phyloP scores from a whole-genome alignment of 345 rosid genomes.

The Syzygium grande region DNA sequence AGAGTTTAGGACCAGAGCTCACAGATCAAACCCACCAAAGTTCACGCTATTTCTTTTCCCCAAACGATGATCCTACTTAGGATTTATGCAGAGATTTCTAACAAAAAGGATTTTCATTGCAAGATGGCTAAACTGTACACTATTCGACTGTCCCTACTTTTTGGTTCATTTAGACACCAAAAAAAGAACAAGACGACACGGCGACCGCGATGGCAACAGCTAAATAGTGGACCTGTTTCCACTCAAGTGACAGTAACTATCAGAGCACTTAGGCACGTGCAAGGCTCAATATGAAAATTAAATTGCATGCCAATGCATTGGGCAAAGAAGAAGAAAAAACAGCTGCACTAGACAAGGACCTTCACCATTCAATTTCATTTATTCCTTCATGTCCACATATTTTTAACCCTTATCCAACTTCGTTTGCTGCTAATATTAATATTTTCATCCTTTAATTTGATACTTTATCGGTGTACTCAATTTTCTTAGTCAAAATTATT shows the following conservation, averaged over 20 bases:
- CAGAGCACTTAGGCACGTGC: neutral
- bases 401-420: neutral
- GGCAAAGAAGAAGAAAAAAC: neutral
- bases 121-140: neutral
- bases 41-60: neutral
- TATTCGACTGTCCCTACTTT: neutral
- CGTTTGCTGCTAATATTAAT: neutral
- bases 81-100: neutral
- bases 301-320: neutral
- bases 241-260: neutral
- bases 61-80: neutral
- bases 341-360: neutral
- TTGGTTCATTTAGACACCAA: neutral
- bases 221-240: neutral
- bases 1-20: neutral
- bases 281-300: neutral
- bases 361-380: neutral
- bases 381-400: neutral
- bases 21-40: neutral
- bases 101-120: neutral
- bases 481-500: neutral
- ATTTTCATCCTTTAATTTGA: no score
- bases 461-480: neutral
- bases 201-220: neutral
- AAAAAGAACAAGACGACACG: neutral